Evolutionary conservation across 2,329 filamentous ascomycete species (phyloP).

Genomic region (Fusarium annulatum): DNA sequence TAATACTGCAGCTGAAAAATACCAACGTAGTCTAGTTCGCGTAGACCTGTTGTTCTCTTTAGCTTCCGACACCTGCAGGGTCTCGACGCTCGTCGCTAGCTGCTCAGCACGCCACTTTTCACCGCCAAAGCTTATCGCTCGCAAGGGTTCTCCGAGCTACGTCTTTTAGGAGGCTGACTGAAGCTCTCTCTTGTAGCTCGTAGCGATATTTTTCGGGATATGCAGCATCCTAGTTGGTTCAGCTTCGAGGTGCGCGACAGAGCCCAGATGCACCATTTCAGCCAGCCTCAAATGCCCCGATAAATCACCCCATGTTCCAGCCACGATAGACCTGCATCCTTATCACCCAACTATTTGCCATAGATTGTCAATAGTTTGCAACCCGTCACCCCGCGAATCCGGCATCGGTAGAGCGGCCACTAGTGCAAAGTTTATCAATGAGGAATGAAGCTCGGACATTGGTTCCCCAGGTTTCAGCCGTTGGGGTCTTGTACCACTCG

Average conservation of each 20-base stretch:
- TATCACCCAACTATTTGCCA: background rate
- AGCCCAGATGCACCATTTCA: background rate
- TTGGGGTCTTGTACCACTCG: background rate
- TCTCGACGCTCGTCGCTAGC: background rate
- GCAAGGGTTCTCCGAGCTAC: accelerated
- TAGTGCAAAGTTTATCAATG: background rate
- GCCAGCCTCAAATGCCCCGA: background rate
- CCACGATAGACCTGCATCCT: background rate
- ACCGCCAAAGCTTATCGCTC: accelerated
- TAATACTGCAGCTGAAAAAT: background rate
- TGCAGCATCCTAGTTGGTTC: background rate
- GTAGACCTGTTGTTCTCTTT: background rate
- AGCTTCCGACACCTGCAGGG: background rate
- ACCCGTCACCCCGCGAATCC: background rate
- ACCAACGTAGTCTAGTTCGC: background rate
- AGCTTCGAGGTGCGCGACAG: background rate
- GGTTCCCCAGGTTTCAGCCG: too few species aligned
- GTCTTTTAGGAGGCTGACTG: accelerated
- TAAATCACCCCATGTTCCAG: background rate
- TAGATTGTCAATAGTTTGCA: background rate
- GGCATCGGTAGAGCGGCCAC: background rate
- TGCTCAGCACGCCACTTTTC: background rate
- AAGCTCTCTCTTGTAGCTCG: background rate
- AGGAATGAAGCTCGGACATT: background rate
- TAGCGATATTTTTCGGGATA: background rate